Percentiles rank a stretch among this genome's conserved stretches.
Conservation (phyloP, 2,329 filamentous ascomycete species). For the Colletotrichum gloeosporioides region DNA sequence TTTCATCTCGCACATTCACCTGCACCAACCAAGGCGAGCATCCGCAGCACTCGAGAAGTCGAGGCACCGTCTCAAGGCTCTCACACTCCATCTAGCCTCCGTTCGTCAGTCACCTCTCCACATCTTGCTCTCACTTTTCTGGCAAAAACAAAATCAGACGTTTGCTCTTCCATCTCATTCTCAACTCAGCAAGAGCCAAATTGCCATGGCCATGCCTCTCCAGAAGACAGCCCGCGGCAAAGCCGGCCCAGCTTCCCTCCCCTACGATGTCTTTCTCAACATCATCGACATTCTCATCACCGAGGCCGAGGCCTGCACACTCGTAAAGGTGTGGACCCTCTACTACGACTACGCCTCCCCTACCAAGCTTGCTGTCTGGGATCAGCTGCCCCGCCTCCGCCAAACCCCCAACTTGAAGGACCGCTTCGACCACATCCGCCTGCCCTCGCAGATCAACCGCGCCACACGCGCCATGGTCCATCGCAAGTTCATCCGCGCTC, state of each 20-base stretch:
- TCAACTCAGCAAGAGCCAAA: background rate
- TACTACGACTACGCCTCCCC: background rate
- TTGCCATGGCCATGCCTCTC: background rate
- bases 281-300: background rate
- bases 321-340: background rate
- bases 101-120: background rate
- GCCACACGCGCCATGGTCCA: background rate
- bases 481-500: background rate
- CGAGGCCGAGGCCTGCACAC: background rate
- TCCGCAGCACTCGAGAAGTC: background rate
- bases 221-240: background rate
- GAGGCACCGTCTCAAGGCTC: background rate
- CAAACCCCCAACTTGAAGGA: background rate
- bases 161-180: background rate
- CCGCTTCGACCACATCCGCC: background rate
- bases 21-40: background rate
- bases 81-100: background rate
- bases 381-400: background rate
- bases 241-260: background rate
- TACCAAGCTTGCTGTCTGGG: background rate
- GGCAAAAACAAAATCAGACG: background rate
- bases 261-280: background rate
- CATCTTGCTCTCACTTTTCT: background rate
- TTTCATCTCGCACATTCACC: background rate
- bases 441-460: background rate